These are phyloP conservation scores for Pseudogymnoascus sp. DNA, from an alignment of 2,329 filamentous ascomycete species.

Conservation along the genomic window DNA sequence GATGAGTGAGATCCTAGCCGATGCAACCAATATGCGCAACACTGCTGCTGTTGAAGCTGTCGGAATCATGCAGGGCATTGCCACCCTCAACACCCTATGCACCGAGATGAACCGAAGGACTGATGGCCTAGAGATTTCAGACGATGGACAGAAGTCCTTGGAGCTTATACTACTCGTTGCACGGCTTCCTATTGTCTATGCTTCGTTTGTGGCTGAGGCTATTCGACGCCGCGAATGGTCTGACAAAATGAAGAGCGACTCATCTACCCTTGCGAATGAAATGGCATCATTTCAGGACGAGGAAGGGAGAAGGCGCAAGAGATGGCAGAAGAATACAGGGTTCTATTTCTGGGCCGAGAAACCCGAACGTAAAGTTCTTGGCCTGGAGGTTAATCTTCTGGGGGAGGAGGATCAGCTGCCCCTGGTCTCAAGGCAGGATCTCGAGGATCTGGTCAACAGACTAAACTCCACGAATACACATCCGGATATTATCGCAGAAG, in stretches of 20 bases:
- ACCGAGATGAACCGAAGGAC: constrained; percentile 65
- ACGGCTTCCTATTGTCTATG: constrained; percentile 80
- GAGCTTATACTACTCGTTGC: constrained; percentile 72
- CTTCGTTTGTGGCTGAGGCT: constrained; percentile 77
- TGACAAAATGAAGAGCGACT: constrained; percentile 82
- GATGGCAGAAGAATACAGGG: constrained; percentile 81
- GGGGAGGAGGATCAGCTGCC: constrained; percentile 79
- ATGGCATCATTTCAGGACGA: constrained; percentile 89
- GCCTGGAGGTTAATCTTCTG: constrained; percentile 76
- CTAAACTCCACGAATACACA: constrained; percentile 59
- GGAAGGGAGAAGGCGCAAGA: constrained; percentile 77
- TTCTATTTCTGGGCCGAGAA: constrained; percentile 56
- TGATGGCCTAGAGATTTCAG: constrained; percentile 58
- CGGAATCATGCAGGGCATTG: constrained; percentile 72
- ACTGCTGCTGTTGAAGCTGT: constrained; percentile 55
- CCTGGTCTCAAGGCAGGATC: constrained; percentile 60
- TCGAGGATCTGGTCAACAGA: constrained; percentile 62
- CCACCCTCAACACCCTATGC: constrained; percentile 67
- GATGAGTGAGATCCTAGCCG: constrained; percentile 52
- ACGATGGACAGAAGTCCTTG: constrained; percentile 71
- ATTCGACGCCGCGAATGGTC: constrained; percentile 82
- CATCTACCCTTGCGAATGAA: constrained; percentile 80
- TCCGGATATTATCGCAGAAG: constrained; percentile 56
- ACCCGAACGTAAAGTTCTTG: constrained; percentile 59
- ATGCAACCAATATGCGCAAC: constrained; percentile 59